Base-by-base conservation (phyloP, 2,329 filamentous ascomycete genomes). In the Aciculosporium take region DNA sequence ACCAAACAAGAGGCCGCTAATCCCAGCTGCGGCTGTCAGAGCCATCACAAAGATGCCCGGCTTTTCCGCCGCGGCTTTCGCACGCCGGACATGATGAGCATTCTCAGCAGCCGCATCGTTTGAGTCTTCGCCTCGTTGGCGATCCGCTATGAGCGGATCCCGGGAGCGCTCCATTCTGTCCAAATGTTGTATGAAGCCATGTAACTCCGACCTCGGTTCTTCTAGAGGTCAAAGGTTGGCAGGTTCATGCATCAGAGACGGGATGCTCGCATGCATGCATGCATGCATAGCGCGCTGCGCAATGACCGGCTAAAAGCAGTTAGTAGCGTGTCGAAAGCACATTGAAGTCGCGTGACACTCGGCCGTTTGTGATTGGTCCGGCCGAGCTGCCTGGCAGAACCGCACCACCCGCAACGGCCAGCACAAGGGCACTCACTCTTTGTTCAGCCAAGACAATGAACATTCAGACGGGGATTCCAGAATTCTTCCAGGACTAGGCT, bases 1-100 rank as follows among this genome's bases (percentile, higher is more conserved):
- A 52, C 79, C 79, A 61, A 83, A 82, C 1, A 83, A 54, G 1
- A 83, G 63, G 6, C 79, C 79, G 49, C 75, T 79, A 40, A 82
- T 78, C 5, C 78, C 76, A 9, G 79, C 79, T 9, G 76, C 73
- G 38, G 79, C 60, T 3, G 77, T 79, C 46, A 83, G 61, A 12
- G 76, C 54, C 66, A 77, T 73, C 25, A 81, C 66, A 47, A 77
- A 79, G 17, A 66, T 39, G 3, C 71, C 65, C 3, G 68, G 65
- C n/a, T 48, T 46, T 20, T 51, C 39, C 30, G 51, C 45, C 9
- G 40, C 45, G 6, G 51, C 49, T 49, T 63, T 62, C 42, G 51
- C 45, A 13, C 47, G 47, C 39, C 45, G 46, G 42, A 46, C 49
- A 36, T 43, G 42, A 20, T 43, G 40, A 37, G 46, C 49, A 39